Percentiles rank a stretch among this genome's conserved stretches.
Evolutionary conservation across 441 rosid species (phyloP).

Genomic region (Manihot esculenta): DNA sequence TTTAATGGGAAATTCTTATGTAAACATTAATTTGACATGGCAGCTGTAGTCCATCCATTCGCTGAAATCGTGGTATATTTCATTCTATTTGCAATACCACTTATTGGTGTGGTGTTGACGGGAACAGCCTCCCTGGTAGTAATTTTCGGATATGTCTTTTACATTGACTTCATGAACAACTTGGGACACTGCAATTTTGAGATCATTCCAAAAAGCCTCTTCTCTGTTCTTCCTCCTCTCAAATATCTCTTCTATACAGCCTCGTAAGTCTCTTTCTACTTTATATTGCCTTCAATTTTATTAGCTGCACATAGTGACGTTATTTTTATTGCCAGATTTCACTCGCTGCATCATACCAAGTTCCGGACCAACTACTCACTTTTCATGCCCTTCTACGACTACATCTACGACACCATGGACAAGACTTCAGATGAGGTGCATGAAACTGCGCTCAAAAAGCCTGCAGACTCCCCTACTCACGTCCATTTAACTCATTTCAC

Average conservation of each 20-base stretch:
- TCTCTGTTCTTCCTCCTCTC: conserved; percentile 69
- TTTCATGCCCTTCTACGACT: conserved; percentile 61
- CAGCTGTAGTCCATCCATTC: conserved; percentile 80
- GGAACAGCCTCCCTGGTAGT: conserved; percentile 40
- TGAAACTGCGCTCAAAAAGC: conserved; percentile 29
- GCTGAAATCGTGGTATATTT: conserved; percentile 44
- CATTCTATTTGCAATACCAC: conserved; percentile 50
- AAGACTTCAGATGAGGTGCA: conserved; percentile 33
- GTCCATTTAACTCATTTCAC: conserved; percentile 54
- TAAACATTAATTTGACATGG: not conserved
- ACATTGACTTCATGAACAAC: conserved; percentile 77
- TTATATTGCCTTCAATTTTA: too few species aligned
- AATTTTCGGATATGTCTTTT: conserved; percentile 37
- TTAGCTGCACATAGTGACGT: too few species aligned
- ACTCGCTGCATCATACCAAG: conserved; percentile 66
- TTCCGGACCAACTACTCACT: conserved; percentile 53
- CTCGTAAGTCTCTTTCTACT: conserved; percentile 40
- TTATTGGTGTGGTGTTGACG: conserved; percentile 12
- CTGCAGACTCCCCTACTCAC: conserved; percentile 43
- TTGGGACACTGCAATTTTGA: conserved; percentile 95
- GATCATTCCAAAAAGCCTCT: conserved; percentile 56
- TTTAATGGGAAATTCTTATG: too few species aligned
- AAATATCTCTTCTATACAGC: conserved; percentile 76
- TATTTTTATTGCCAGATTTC: conserved; percentile 37
- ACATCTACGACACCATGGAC: conserved; percentile 47